Conservation (phyloP, 78 protist species). For the Dictyostelium discoideum region DNA sequence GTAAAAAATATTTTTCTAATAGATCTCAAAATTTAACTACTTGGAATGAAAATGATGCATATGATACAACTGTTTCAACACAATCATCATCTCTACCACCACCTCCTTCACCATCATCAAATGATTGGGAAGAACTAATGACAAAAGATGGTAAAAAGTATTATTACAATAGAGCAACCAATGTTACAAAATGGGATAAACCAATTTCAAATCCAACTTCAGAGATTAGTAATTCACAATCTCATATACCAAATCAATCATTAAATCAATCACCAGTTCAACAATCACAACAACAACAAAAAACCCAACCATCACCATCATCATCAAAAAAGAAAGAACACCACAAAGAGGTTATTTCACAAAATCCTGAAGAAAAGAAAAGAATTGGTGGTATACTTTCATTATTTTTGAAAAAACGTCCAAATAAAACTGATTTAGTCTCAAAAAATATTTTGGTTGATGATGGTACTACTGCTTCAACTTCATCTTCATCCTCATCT, state of each 20-base stretch:
- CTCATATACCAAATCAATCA: background rate
- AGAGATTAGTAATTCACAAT: background rate
- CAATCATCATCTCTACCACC: background rate
- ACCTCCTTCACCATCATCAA: constrained; percentile 14
- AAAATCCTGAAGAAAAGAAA: constrained; percentile 42
- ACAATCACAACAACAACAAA: background rate
- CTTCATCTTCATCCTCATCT: background rate
- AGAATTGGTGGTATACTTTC: constrained; percentile 26
- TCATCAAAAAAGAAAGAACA: background rate
- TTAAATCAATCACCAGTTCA: background rate
- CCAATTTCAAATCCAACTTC: background rate
- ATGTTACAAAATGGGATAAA: constrained; percentile 31
- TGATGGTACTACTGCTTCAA: background rate
- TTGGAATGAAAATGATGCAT: constrained; percentile 56
- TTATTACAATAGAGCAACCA: constrained; percentile 21
- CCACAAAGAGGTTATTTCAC: background rate
- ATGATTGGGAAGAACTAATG: constrained; percentile 13
- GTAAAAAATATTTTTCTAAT: constrained; percentile 49
- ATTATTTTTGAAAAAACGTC: constrained; percentile 43
- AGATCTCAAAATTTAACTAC: constrained; percentile 6
- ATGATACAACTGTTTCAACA: background rate
- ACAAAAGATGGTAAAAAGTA: constrained; percentile 62
- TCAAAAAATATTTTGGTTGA: constrained; percentile 23
- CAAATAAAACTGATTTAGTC: constrained; percentile 57
- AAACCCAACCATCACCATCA: background rate